Base-by-base conservation (phyloP, 441 rosid species). In the Lepidium campestre region DNA sequence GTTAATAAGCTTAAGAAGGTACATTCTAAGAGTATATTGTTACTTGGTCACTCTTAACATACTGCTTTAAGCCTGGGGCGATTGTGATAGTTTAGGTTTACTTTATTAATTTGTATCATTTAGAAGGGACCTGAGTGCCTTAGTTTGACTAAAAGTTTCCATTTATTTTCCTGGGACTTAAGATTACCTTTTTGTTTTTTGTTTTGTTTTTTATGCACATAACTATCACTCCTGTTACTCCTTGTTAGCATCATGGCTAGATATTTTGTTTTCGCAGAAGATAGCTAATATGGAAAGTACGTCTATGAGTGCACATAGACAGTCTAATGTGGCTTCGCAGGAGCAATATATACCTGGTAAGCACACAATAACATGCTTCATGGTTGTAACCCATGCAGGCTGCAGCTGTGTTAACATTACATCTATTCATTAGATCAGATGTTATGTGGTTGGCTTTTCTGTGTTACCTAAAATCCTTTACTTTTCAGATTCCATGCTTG, bases 1-100 rank as follows among this genome's bases (percentile, higher is more conserved):
- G 60, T 84, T 73, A 27, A 50, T 49, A 75, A 56, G 62, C 83
- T 83, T 67, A 61, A 66, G 44, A 74, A 80, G 89, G 95, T 86
- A 79, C 62, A 37, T 37, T 54, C 40, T 13, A 19, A 14, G 9
- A 19, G 62, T 65, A 13, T 10, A 3, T 25, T 47, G 37, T 29
- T 22, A 41, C 31, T 15, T 72, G 5, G 18, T 42, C 44, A 40
- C 35, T 32, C 57, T 62, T 56, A 25, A 25, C 13, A 48, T 44
- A 39, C n/a, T 64, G 40, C 35, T 36, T 49, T 35, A 4, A 55
- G 19, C 37, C 6, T 55, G 55, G 44, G 15, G 19, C 35, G 55
- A 35, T 41, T 10, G 9, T 13, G 23, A 41, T 65, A 10, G 20
- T 54, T 15, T 45, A 34, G 25, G 57, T 4, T 4, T 19, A 31